A percentile compares a stretch with the other conserved stretches of the same genome.
These are phyloP conservation scores for Pouteria campechiana DNA, from an alignment of 179 eudicot genomes.

Conservation along the genomic window DNA sequence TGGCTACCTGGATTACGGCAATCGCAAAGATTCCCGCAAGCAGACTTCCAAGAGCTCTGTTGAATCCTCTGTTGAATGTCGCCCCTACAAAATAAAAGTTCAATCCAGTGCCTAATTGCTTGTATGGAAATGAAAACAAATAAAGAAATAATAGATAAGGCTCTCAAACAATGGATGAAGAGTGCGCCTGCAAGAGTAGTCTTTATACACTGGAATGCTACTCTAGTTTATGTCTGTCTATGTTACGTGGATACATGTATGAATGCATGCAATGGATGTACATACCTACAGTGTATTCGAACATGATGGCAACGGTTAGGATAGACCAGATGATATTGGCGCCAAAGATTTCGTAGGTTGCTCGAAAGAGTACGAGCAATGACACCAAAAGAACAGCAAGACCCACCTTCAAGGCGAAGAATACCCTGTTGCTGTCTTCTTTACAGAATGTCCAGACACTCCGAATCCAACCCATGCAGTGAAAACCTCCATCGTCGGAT, in stretches of 20 bases:
- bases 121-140: too few species aligned
- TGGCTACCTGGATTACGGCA: slow-evolving; percentile 28
- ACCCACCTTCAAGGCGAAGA: slow-evolving; percentile 42
- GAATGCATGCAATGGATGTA: background rate
- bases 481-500: background rate
- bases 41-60: slow-evolving; percentile 49
- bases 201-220: too few species aligned
- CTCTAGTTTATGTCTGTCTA: background rate
- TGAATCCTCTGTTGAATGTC: slow-evolving; percentile 46
- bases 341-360: slow-evolving; percentile 41
- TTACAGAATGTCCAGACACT: slow-evolving; percentile 32
- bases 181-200: too few species aligned
- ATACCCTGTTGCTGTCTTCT: slow-evolving; percentile 31
- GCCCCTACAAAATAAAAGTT: slow-evolving; percentile 19
- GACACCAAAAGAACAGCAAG: slow-evolving; percentile 45
- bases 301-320: slow-evolving; percentile 53
- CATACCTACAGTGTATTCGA: slow-evolving; percentile 62
- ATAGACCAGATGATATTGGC: slow-evolving; percentile 46
- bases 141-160: too few species aligned
- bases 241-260: background rate
- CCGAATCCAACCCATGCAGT: slow-evolving; percentile 11
- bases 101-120: background rate
- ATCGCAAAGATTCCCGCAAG: slow-evolving; percentile 43
- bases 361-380: slow-evolving; percentile 32
- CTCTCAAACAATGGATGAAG: too few species aligned